phyloP scores from a whole-genome alignment of 805 yeast genomes.

The Metschnikowia shivogae region DNA sequence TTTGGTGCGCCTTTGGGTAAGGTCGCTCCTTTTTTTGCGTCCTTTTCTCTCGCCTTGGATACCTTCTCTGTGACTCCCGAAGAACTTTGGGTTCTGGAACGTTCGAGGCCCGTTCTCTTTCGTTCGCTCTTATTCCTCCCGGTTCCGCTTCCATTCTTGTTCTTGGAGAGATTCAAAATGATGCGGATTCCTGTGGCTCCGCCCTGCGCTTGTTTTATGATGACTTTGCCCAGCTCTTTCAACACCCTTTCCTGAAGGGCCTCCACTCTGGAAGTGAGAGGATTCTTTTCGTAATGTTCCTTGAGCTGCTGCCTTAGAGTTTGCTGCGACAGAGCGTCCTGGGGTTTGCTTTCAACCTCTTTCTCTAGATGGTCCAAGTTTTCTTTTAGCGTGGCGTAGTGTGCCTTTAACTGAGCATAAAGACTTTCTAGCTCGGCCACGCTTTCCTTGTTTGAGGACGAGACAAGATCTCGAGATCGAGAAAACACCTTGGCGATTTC shows the following conservation, averaged over 20 bases:
- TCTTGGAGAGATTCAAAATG: conserved; percentile 11
- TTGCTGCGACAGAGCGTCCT: conserved; percentile 8
- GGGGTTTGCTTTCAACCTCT: conserved; percentile 11
- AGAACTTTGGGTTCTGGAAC: not conserved
- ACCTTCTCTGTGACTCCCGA: not conserved
- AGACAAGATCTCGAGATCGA: conserved; percentile 2
- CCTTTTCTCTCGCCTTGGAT: not conserved
- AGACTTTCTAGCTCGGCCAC: conserved; percentile 19
- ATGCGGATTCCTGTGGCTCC: conserved; percentile 13
- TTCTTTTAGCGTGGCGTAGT: conserved; percentile 21
- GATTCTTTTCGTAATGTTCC: conserved; percentile 32
- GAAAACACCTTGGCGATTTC: conserved; percentile 3
- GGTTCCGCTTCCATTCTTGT: not conserved
- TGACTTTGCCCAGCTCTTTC: conserved; percentile 13
- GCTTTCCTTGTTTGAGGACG: conserved; percentile 11
- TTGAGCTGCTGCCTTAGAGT: conserved; percentile 28
- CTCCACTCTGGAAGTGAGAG: conserved; percentile 36
- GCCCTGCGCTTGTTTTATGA: conserved; percentile 12
- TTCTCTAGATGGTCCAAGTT: conserved; percentile 25
- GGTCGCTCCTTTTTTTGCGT: not conserved
- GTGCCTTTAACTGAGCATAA: conserved; percentile 29
- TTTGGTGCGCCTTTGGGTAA: not conserved
- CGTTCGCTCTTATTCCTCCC: conserved; percentile 1
- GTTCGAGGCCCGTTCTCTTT: not conserved
- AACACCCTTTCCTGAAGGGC: conserved; percentile 27